A percentile compares a stretch with the other conserved stretches of the same genome.
Evolutionary conservation across 768 basidiomycete species (phyloP).

Genomic region (Thelephora aurantiotincta): DNA sequence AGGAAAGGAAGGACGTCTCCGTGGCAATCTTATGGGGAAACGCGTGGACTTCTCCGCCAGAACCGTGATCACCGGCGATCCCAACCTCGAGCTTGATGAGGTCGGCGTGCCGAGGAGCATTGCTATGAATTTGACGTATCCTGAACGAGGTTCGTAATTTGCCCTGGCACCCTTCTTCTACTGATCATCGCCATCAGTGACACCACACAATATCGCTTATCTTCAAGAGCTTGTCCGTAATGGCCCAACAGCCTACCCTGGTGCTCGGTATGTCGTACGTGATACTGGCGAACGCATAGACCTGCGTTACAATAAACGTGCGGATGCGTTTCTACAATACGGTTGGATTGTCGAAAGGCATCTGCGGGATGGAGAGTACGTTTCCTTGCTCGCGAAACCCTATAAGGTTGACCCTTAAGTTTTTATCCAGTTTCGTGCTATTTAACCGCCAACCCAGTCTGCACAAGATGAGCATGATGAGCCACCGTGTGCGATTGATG

Average conservation of each 20-base stretch:
- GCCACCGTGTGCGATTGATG: conserved; percentile 93
- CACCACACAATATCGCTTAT: conserved; percentile 91
- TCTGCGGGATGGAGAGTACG: conserved; percentile 96
- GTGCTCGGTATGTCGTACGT: conserved; percentile 91
- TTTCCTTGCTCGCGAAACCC: conserved; percentile 9
- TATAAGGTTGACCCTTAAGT: neutral
- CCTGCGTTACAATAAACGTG: conserved; percentile 88
- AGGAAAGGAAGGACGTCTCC: conserved; percentile 95
- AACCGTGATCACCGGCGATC: conserved; percentile 98
- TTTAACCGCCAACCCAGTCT: conserved; percentile 98
- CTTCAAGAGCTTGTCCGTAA: conserved; percentile 91
- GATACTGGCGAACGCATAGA: conserved; percentile 98
- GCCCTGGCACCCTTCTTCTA: neutral
- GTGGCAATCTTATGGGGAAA: conserved; percentile 98
- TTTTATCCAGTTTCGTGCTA: conserved; percentile 53
- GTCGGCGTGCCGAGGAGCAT: conserved; percentile 94
- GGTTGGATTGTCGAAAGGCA: conserved; percentile 99
- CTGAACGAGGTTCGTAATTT: conserved; percentile 67
- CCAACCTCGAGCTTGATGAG: conserved; percentile 90
- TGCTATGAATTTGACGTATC: conserved; percentile 95
- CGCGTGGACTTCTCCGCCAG: conserved; percentile 99
- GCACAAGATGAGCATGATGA: conserved; percentile 99
- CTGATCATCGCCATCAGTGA: conserved; percentile 37
- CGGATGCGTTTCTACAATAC: conserved; percentile 90
- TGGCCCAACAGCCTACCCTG: conserved; percentile 89